Base-by-base conservation (phyloP, 768 basidiomycete species). In the Trametes cinnabarina region DNA sequence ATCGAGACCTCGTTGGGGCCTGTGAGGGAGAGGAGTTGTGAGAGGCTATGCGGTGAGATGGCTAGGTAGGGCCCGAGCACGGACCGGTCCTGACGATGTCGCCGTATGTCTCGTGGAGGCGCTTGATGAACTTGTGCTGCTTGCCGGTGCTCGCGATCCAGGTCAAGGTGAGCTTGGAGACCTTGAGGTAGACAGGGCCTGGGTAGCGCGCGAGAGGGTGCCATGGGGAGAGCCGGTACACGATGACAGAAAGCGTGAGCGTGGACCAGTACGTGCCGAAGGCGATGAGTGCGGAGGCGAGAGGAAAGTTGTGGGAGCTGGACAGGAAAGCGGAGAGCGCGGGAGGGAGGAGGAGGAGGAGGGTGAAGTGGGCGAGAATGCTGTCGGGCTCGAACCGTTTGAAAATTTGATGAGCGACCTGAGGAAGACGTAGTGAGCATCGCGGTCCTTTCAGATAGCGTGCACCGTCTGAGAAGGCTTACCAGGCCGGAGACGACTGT, bases 1-100 rank as follows among this genome's bases (percentile, higher is more conserved):
- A 80, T 72, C 1, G 77, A 78, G 2, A 81, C 62, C 51, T 79
- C 78, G 61, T 80, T 81, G 11, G 78, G 79, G n/a, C 78, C 78
- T 80, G 46, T 28, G 40, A 14, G 20, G n/a, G 1, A 12, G n/a
- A n/a, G 2, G 30, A 6, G 30, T 32, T 32, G 15, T 42, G 47
- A 47, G 25, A n/a, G 22, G 8, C 35, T 5, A 22, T 17, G 44
- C 3, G 3, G 22, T 30, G 17, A 19, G 19, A 35, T 40, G n/a
- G 37, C 7, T 43, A 10, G 11, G 37, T 8, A 8, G 17, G 20
- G 43, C 14, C 14, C 14, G 7, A 15, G n/a, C n/a, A 15, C 64
- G n/a, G 12, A 67, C 68, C 67, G 2, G 68, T 62, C 11, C 69
- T 40, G 20, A 70, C 66, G 22, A 63, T 44, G 35, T 68, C 63